Percentiles rank a stretch among this genome's conserved stretches.
Evolutionary conservation across 129 eudicot genomes (phyloP).

Genomic region (Pulicaria dysenterica): DNA sequence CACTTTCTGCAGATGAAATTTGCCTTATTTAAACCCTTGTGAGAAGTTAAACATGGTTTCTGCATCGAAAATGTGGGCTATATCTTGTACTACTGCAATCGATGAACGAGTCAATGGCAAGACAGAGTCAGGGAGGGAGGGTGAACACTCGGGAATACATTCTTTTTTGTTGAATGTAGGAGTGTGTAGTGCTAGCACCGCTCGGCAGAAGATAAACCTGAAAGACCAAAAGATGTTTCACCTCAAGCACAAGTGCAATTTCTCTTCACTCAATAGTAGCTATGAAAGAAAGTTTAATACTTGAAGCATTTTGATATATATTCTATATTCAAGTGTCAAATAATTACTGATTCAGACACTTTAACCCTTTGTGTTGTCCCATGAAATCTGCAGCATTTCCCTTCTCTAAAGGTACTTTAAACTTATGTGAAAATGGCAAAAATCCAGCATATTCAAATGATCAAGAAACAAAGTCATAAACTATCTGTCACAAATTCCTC

Average conservation of each 20-base stretch:
- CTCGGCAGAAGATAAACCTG: constrained; percentile 87
- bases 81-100: constrained; percentile 42
- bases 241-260: background rate
- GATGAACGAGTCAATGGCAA: constrained; percentile 47
- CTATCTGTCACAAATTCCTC: background rate
- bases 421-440: background rate
- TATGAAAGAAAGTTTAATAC: background rate
- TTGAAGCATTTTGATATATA: background rate
- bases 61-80: constrained; percentile 71
- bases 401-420: too few species aligned
- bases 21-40: constrained; percentile 25
- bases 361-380: too few species aligned
- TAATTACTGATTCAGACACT: too few species aligned
- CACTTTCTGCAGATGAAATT: constrained; percentile 8
- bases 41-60: constrained; percentile 56
- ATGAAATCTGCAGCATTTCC: too few species aligned
- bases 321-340: background rate
- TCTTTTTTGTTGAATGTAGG: constrained; percentile 64
- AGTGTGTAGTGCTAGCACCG: constrained; percentile 55
- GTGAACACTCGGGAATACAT: constrained; percentile 72
- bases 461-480: background rate
- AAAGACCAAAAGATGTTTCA: constrained; percentile 18
- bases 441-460: background rate
- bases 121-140: constrained; percentile 66
- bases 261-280: background rate